A percentile compares a stretch with the other conserved stretches of the same genome.
Evolutionary conservation across 2,329 filamentous ascomycete species (phyloP).

Genomic region (Graphilbum fragrans): DNA sequence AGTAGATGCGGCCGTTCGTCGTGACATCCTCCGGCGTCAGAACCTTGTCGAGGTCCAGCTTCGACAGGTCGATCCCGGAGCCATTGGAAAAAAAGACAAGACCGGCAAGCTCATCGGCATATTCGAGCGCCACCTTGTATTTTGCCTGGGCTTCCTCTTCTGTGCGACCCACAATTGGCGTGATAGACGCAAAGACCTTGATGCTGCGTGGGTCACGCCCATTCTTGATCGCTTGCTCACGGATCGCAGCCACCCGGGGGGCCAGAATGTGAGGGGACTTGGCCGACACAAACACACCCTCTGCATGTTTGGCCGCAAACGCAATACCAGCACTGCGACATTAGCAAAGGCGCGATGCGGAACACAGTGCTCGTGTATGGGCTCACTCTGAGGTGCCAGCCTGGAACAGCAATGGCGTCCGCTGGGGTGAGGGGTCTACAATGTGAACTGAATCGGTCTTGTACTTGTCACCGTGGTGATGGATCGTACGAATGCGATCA

Average conservation of each 20-base stretch:
- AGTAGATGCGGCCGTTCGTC: conserved; percentile 23
- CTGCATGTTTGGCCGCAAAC: conserved; percentile 13
- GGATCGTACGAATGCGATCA: conserved; percentile 1
- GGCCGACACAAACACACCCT: conserved; percentile 12
- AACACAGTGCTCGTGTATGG: too few species aligned
- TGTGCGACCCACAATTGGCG: conserved; percentile 9
- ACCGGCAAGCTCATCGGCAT: conserved; percentile 10
- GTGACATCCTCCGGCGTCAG: conserved; percentile 23
- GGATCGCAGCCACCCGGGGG: conserved; percentile 6
- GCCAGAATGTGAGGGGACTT: conserved; percentile 6
- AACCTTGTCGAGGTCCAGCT: conserved; percentile 23
- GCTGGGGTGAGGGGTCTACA: conserved; percentile 4
- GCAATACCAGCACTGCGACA: conserved; percentile 4
- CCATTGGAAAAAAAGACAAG: conserved; percentile 14
- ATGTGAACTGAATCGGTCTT: background rate
- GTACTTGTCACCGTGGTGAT: conserved; percentile 4
- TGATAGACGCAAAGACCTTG: conserved; percentile 12
- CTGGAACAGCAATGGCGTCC: conserved; percentile 12
- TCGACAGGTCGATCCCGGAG: conserved; percentile 15
- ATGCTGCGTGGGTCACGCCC: conserved; percentile 10
- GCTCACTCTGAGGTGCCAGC: conserved; percentile 9
- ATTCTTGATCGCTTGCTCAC: conserved; percentile 3
- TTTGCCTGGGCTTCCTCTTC: conserved; percentile 12
- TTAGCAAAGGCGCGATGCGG: too few species aligned
- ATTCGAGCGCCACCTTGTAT: conserved; percentile 17